Evolutionary conservation across 1,139 yeast genomes (phyloP).

Genomic region (Groenewaldozyma auringiensis): DNA sequence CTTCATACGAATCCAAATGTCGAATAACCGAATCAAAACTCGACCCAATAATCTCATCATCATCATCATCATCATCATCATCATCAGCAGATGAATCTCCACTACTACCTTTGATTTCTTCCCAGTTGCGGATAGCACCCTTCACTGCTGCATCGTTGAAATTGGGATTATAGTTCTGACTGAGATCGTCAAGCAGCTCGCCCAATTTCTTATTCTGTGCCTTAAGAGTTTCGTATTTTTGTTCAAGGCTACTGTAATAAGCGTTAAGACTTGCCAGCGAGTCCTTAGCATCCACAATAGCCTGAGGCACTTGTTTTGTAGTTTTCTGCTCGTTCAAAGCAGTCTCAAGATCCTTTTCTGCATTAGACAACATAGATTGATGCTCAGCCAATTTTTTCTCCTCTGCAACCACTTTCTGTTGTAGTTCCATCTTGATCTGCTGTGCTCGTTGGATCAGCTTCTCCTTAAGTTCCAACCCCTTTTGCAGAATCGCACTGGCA

Average conservation of each 20-base stretch:
- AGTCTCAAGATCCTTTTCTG: conserved; percentile 23
- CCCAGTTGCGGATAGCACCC: conserved; percentile 54
- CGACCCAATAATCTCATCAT: conserved; percentile 7
- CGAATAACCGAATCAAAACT: conserved; percentile 2
- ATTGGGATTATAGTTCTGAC: conserved; percentile 69
- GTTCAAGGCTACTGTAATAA: conserved; percentile 6
- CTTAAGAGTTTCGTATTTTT: conserved; percentile 2
- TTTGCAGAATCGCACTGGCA: conserved; percentile 26
- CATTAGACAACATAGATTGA: conserved; percentile 14
- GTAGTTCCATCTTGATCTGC: conserved; percentile 22
- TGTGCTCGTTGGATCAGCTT: conserved; percentile 26
- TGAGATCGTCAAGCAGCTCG: conserved; percentile 36
- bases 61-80: background rate
- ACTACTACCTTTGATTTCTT: conserved; percentile 25
- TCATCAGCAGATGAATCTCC: conserved; percentile 3
- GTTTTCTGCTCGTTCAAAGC: conserved; percentile 19
- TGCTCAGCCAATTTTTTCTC: conserved; percentile 17
- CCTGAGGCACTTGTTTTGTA: conserved; percentile 14
- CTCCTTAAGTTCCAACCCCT: conserved; percentile 33
- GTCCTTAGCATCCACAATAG: conserved; percentile 12
- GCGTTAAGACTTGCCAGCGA: conserved; percentile 6
- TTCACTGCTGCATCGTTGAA: conserved; percentile 87
- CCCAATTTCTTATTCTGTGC: conserved; percentile 34
- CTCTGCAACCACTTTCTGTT: conserved; percentile 19
- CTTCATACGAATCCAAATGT: conserved; percentile 8